These are phyloP conservation scores for Suhomyces emberorum DNA, from an alignment of 805 yeast species.

Conservation along the genomic window DNA sequence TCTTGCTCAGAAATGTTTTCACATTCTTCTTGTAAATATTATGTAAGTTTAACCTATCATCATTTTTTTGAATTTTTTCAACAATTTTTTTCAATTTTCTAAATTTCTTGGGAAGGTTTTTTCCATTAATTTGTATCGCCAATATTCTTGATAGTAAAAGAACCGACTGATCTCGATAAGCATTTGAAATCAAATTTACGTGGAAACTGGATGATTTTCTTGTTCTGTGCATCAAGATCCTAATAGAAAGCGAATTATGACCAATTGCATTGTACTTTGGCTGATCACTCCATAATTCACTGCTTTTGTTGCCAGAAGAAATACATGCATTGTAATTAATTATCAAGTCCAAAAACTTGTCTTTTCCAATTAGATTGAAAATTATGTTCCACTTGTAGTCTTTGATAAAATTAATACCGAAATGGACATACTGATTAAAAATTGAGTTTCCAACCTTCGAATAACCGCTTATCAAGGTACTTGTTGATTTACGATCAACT, in stretches of 20 bases:
- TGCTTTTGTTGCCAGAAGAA: slow-evolving; percentile 22
- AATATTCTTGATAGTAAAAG: too few species aligned
- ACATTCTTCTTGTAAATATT: slow-evolving; percentile 35
- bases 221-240: too few species aligned
- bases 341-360: slow-evolving; percentile 37
- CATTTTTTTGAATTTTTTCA: slow-evolving; percentile 28
- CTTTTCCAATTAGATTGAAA: slow-evolving; percentile 37
- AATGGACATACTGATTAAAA: slow-evolving; percentile 29
- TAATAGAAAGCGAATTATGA: too few species aligned
- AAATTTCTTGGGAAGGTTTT: slow-evolving; percentile 10
- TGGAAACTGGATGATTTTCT: too few species aligned
- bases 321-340: slow-evolving; percentile 29
- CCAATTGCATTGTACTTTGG: too few species aligned
- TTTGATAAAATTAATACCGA: slow-evolving; percentile 41
- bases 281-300: too few species aligned
- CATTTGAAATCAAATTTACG: too few species aligned
- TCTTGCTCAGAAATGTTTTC: too few species aligned
- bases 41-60: slow-evolving; percentile 30
- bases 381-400: slow-evolving; percentile 43
- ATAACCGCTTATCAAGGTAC: slow-evolving; percentile 46
- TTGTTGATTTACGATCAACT: too few species aligned
- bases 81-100: slow-evolving; percentile 15
- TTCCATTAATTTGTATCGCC: background rate
- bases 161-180: too few species aligned
- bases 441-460: slow-evolving; percentile 1